Conservation (phyloP, 2,329 filamentous ascomycete genomes). For the Chrysoporthe puriensis region DNA sequence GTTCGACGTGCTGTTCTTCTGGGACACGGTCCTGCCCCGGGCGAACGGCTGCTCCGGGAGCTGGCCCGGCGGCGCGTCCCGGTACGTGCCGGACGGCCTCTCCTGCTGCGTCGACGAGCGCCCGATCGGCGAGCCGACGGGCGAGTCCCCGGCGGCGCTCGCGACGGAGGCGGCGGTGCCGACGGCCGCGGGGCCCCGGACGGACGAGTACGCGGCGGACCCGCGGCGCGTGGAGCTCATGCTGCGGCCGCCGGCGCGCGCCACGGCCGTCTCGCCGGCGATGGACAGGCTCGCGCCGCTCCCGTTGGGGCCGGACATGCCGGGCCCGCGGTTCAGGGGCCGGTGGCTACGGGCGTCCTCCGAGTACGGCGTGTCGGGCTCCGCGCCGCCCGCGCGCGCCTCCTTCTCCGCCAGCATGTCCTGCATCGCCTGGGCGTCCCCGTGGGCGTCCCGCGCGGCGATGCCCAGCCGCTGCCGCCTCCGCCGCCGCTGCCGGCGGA, state of each 20-base stretch:
- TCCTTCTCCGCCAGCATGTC: constrained; percentile 54
- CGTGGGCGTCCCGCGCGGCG: neutral
- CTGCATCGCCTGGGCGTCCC: constrained; percentile 31
- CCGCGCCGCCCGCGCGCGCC: constrained; percentile 41
- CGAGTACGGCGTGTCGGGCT: constrained; percentile 48
- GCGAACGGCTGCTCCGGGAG: constrained; percentile 23
- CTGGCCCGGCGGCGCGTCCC: constrained; percentile 35
- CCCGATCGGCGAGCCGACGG: constrained; percentile 11
- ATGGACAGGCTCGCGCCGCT: constrained; percentile 18
- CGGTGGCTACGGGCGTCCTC: constrained; percentile 42
- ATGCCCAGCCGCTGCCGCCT: neutral
- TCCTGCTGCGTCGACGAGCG: constrained; percentile 28
- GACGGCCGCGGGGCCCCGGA: constrained; percentile 30
- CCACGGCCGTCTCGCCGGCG: neutral
- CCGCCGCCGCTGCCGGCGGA: constrained; percentile 40
- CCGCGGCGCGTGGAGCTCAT: constrained; percentile 15
- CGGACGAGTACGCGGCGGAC: constrained; percentile 20
- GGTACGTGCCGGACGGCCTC: constrained; percentile 40
- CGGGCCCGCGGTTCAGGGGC: constrained; percentile 15
- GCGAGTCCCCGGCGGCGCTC: constrained; percentile 28
- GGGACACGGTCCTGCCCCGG: constrained; percentile 16
- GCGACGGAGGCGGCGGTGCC: constrained; percentile 11
- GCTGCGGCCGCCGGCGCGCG: neutral
- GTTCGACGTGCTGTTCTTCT: constrained; percentile 9
- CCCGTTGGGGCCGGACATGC: constrained; percentile 18